phyloP scores from a whole-genome alignment of 805 yeast genomes.

The Scheffersomyces ergatensis region DNA sequence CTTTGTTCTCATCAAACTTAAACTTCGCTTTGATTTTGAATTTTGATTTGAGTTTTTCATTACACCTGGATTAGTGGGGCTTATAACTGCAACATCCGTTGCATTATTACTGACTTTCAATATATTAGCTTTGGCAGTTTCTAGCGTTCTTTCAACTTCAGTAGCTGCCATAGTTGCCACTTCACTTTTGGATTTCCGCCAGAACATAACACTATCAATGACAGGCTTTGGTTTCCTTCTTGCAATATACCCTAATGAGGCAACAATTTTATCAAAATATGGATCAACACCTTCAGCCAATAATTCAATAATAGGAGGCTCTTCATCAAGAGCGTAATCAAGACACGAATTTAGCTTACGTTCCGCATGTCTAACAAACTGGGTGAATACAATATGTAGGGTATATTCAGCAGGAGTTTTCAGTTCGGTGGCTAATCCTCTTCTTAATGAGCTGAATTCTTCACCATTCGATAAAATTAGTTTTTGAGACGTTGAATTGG shows the following conservation, averaged over 20 bases:
- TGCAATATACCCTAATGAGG: slow-evolving; percentile 87
- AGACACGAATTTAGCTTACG: slow-evolving; percentile 75
- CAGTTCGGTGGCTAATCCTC: slow-evolving; percentile 49
- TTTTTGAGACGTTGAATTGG: slow-evolving; percentile 20
- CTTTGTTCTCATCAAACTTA: slow-evolving; percentile 38
- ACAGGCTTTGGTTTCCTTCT: slow-evolving; percentile 90
- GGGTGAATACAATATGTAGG: slow-evolving; percentile 89
- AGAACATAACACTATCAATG: slow-evolving; percentile 95
- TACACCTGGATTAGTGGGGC: slow-evolving; percentile 12
- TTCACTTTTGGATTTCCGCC: slow-evolving; percentile 94
- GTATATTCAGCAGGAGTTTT: slow-evolving; percentile 87
- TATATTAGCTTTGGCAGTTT: slow-evolving; percentile 35
- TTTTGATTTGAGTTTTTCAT: slow-evolving; percentile 9
- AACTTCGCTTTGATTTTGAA: slow-evolving; percentile 33
- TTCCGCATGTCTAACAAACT: slow-evolving; percentile 93
- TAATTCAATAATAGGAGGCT: slow-evolving; percentile 76
- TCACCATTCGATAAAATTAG: slow-evolving; percentile 31
- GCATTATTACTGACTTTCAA: slow-evolving; percentile 6
- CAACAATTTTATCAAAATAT: slow-evolving; percentile 79
- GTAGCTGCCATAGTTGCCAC: slow-evolving; percentile 53
- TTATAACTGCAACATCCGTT: background rate
- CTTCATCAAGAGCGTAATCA: slow-evolving; percentile 60
- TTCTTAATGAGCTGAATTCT: slow-evolving; percentile 29
- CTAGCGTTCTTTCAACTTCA: slow-evolving; percentile 28
- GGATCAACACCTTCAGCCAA: slow-evolving; percentile 86